phyloP scores from a whole-genome alignment of 306 rosid species.

The Ormosia semicastrata region DNA sequence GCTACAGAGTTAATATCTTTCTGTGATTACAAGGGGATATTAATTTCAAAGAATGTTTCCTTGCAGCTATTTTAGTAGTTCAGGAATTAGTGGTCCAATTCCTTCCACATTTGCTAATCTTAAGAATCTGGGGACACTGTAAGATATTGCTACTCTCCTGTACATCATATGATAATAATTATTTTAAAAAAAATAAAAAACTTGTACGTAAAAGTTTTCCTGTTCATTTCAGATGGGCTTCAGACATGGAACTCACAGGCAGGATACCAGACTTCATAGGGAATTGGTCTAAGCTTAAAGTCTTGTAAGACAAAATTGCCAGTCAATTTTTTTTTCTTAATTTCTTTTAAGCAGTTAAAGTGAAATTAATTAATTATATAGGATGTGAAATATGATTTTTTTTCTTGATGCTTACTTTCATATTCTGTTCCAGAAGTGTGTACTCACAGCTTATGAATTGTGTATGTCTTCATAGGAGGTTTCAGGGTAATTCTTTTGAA shows the following conservation, averaged over 20 bases:
- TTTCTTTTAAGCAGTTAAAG: background rate
- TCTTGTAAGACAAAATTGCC: slow-evolving; percentile 54
- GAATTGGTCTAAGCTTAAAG: slow-evolving; percentile 54
- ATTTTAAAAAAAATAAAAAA: too few relatives aligned
- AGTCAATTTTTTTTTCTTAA: too few relatives aligned
- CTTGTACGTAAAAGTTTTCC: background rate
- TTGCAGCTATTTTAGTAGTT: slow-evolving; percentile 71
- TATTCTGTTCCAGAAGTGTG: background rate
- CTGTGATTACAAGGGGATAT: background rate
- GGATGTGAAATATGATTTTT: background rate
- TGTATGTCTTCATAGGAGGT: slow-evolving; percentile 49
- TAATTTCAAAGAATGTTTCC: slow-evolving; percentile 24
- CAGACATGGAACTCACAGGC: slow-evolving; percentile 62
- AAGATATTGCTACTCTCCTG: slow-evolving; percentile 39
- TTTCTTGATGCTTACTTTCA: background rate
- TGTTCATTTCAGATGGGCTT: slow-evolving; percentile 64
- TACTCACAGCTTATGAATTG: slow-evolving; percentile 14
- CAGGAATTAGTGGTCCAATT: slow-evolving; percentile 75
- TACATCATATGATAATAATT: background rate
- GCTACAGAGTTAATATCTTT: background rate
- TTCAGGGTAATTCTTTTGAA: slow-evolving; percentile 81
- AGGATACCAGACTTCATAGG: slow-evolving; percentile 78
- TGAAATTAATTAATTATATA: background rate
- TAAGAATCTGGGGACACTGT: slow-evolving; percentile 46
- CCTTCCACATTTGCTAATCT: slow-evolving; percentile 70